Base-by-base conservation (phyloP, 805 yeast species). In the Nakazawaea ishiwadae region DNA sequence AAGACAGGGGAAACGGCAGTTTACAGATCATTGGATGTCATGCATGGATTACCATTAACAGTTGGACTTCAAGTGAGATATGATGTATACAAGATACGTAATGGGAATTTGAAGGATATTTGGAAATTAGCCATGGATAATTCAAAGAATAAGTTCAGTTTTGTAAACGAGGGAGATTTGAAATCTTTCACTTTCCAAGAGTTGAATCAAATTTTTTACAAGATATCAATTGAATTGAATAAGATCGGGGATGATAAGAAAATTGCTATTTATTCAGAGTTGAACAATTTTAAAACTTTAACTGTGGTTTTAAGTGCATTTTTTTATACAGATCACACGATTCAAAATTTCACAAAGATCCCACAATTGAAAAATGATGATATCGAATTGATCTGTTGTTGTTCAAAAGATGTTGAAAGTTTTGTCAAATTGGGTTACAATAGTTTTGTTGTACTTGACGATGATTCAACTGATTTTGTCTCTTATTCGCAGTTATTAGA, bases 101-200 rank as follows among this genome's bases (percentile, higher is more conserved):
- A 84, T 56, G 96, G 96, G 3, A 80, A 77, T 49, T 56, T 87
- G 44, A 71, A 75, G 47, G 96, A 87, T 62, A 55, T 86, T 3
- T 86, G 93, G 90, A 74, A 69, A 40, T 61, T 79, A 11, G 69
- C 73, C 9, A 49, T 43, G 37, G 40, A 31, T 41, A 55, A 54
- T 11, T 20, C 70, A 30, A 66, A 68, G 49, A 51, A 52, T 14
- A 52, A 52, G 9, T 59, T 61, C 24, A 47, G 56, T 26, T 44
- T 49, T 39, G 39, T 34, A 24, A 48, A 44, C 35, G 40, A 63
- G 52, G 48, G 69, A 56, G 27, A 63, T 46, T 40, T 54, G 49
- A 26, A 54, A 52, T 2, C 46, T 52, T 52, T 69, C 31, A 51
- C 55, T 12, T 46, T 66, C 4, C 40, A 52, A 4, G 49, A 54